These are phyloP conservation scores for Tricholoma flavovirens DNA, from an alignment of 768 basidiomycete genomes.

Conservation along the genomic window DNA sequence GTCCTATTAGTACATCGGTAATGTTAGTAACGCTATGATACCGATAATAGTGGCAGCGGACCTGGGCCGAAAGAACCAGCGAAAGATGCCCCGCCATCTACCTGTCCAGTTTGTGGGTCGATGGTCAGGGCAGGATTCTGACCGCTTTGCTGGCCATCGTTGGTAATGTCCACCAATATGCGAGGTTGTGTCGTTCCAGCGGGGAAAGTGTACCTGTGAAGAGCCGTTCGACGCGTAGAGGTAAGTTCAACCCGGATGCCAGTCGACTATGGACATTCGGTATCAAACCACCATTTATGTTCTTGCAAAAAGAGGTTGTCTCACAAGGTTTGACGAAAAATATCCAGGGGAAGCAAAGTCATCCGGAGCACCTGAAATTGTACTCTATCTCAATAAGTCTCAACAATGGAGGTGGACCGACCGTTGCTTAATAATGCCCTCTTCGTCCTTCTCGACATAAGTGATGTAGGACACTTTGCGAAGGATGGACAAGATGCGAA, in stretches of 20 bases:
- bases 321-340: constrained; percentile 49
- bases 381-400: background rate
- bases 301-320: background rate
- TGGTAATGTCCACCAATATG: constrained; percentile 55
- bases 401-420: constrained; percentile 13
- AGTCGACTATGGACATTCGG: constrained; percentile 32
- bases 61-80: constrained; percentile 1
- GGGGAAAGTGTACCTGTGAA: constrained; percentile 57
- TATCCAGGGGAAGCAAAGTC: constrained; percentile 63
- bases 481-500: constrained; percentile 46
- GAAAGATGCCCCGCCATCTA: background rate
- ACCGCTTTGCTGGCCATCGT: constrained; percentile 52
- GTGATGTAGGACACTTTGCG: constrained; percentile 45
- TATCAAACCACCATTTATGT: background rate
- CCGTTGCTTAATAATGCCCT: constrained; percentile 48
- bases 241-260: constrained; percentile 55
- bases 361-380: constrained; percentile 43
- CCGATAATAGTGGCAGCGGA: background rate
- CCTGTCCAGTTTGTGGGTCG: constrained; percentile 40
- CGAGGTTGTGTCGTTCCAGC: constrained; percentile 41
- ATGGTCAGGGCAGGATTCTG: constrained; percentile 43
- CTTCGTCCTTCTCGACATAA: constrained; percentile 38
- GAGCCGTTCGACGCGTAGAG: constrained; percentile 50
- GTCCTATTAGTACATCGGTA: constrained; percentile 23
- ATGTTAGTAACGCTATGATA: background rate